Evolutionary conservation across 352 stramenopile species (phyloP), one percentile per base, ranked within the genome.

Genomic region (Globisporangium paddicum): DNA sequence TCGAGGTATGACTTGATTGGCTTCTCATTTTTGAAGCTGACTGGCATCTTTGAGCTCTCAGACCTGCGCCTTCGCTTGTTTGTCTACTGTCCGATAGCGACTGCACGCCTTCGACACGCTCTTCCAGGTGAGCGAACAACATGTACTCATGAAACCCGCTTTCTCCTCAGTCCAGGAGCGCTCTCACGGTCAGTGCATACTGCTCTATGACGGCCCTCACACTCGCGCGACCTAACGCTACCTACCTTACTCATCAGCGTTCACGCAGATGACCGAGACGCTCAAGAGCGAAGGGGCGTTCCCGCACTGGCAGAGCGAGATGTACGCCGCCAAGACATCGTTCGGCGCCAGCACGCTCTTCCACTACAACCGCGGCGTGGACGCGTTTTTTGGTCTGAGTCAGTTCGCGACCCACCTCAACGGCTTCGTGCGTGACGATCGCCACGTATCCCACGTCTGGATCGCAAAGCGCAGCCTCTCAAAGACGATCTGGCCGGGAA

Each of bases 361-460:
- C 58, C 70, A 64, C 56, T 86, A 76, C 60, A 69, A 92, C 34
- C 79, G 82, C n/a, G 77, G 79, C 23, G 77, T 78, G n/a, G 80
- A 71, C 32, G 60, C 68, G 26, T 73, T 65, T 62, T 92, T 92
- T 26, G 79, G 82, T 1, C 64, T 92, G 26, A 79, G 66, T 30
- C 74, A 87, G 57, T 92, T 76, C 57, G 82, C 72, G 40, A 87
- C 78, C 14, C 78, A 90, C 60, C 64, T 90, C 37, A 92, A 92
- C 23, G 79, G 82, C 26, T 92, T 80, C 35, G 73, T 89, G 35
- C 70, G 76, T 14, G 48, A 56, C 16, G 34, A 59, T 32, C 40
- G 55, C 4, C 21, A 34, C 16, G 67, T 82, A 23, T 75, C 73
- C 21, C 75, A 79, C 46, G 57, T 91, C 32, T 89, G 79, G 79